Conservation (phyloP, 345 rosid genomes). For the Pugionium dolabratum region DNA sequence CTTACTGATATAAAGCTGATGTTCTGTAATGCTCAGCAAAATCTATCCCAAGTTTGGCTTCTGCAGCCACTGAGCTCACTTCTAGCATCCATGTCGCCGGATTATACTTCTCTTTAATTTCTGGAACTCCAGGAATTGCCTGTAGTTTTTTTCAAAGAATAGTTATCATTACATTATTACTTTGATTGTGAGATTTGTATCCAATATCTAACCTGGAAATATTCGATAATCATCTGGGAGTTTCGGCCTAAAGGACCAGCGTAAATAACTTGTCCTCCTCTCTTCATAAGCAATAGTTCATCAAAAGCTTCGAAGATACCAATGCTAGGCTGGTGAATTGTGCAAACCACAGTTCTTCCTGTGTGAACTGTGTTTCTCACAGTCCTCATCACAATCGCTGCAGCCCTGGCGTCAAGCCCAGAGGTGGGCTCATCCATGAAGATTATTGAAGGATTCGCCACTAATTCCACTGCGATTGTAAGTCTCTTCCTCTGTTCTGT, state of each 20-base stretch:
- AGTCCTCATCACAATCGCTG: background rate
- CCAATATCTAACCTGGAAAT: no score
- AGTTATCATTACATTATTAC: no score
- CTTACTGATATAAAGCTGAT: background rate
- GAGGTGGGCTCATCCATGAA: background rate
- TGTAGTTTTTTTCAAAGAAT: no score
- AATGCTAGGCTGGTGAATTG: constrained; percentile 77
- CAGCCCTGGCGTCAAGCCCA: background rate
- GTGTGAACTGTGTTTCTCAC: background rate
- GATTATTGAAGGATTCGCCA: background rate
- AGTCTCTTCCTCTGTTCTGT: background rate
- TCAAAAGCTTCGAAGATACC: constrained; percentile 86
- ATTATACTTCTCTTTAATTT: background rate
- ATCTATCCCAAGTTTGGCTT: background rate
- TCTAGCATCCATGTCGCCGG: background rate
- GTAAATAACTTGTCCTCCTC: constrained; percentile 62
- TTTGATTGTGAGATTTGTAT: no score
- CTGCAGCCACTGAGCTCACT: background rate
- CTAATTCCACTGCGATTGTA: background rate
- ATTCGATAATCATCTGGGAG: background rate
- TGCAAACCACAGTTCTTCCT: constrained; percentile 68
- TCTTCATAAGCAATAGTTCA: constrained; percentile 68
- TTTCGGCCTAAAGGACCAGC: background rate
- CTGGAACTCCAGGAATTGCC: background rate
- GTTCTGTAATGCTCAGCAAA: background rate